phyloP scores from a whole-genome alignment of 179 eudicot species.

The Pouteria campechiana region DNA sequence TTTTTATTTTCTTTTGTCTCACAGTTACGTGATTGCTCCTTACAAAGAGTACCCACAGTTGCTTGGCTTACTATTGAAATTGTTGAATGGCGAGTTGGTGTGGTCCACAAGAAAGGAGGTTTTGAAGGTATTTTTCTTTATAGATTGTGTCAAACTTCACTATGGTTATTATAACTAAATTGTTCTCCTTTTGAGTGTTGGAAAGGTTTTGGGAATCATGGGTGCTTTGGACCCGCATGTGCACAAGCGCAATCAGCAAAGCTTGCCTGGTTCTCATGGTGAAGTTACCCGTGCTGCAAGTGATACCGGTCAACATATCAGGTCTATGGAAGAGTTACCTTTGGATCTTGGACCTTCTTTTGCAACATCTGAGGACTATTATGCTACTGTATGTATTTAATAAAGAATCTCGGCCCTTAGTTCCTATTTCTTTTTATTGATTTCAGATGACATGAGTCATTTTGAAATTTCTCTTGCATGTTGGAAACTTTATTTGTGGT shows the following conservation, averaged over 20 bases:
- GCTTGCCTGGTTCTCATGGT: constrained; percentile 71
- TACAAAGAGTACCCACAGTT: constrained; percentile 80
- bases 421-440: too few species aligned
- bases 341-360: constrained; percentile 96
- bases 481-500: too few species aligned
- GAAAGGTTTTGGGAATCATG: constrained; percentile 95
- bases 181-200: constrained; percentile 2
- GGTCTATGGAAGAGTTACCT: constrained; percentile 81
- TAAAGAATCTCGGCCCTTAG: too few species aligned
- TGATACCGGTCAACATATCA: constrained; percentile 80
- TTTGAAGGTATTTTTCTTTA: constrained; percentile 42
- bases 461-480: constrained; percentile 1
- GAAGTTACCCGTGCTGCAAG: constrained; percentile 61
- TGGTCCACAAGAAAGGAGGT: constrained; percentile 99
- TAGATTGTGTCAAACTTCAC: constrained; percentile 2
- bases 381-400: constrained; percentile 86
- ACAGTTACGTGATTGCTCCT: constrained; percentile 90
- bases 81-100: constrained; percentile 92
- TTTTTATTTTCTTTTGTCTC: constrained; percentile 5
- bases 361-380: constrained; percentile 96
- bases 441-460: neutral
- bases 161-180: constrained; percentile 1
- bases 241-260: constrained; percentile 85
- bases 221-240: constrained; percentile 97
- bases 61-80: constrained; percentile 82